A percentile compares a stretch with the other conserved stretches of the same genome.
Conservation (phyloP, 257 asterid genomes). For the Solanum pinnatisectum region DNA sequence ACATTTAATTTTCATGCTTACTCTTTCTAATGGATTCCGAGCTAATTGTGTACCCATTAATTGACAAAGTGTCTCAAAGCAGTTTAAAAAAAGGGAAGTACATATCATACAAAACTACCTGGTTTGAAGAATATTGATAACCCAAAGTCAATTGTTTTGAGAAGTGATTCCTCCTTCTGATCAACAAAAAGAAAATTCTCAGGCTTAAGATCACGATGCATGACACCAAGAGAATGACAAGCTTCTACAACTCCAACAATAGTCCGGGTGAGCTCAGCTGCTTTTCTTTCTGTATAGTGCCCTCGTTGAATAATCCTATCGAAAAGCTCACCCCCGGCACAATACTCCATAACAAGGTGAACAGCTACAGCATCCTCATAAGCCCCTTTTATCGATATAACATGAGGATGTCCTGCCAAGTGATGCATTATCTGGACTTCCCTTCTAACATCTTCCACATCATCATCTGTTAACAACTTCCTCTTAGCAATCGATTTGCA, state of each 20-base stretch:
- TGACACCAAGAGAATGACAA: constrained; percentile 87
- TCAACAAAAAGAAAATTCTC: constrained; percentile 85
- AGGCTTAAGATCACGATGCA: constrained; percentile 96
- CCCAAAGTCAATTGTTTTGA: constrained; percentile 88
- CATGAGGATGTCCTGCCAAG: constrained; percentile 76
- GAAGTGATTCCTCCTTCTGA: constrained; percentile 81
- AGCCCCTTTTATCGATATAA: constrained; percentile 83
- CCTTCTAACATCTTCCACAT: constrained; percentile 93
- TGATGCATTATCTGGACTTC: constrained; percentile 97
- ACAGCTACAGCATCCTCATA: constrained; percentile 84
- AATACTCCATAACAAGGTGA: constrained; percentile 83
- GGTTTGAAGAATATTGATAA: constrained; percentile 88
- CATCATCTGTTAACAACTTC: constrained; percentile 73
- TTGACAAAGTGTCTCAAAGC: background rate
- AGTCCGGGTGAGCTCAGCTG: constrained; percentile 88
- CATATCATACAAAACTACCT: constrained; percentile 26
- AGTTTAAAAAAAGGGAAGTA: background rate
- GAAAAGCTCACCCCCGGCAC: constrained; percentile 93
- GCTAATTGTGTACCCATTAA: background rate
- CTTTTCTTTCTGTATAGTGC: constrained; percentile 88
- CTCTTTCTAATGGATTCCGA: background rate
- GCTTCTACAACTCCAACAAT: constrained; percentile 94
- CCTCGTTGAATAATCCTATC: constrained; percentile 89
- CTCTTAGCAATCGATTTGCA: constrained; percentile 95
- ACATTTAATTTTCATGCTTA: background rate